These are phyloP conservation scores for Pythium brachiatum DNA, from an alignment of 352 stramenopile genomes.

Conservation along the genomic window DNA sequence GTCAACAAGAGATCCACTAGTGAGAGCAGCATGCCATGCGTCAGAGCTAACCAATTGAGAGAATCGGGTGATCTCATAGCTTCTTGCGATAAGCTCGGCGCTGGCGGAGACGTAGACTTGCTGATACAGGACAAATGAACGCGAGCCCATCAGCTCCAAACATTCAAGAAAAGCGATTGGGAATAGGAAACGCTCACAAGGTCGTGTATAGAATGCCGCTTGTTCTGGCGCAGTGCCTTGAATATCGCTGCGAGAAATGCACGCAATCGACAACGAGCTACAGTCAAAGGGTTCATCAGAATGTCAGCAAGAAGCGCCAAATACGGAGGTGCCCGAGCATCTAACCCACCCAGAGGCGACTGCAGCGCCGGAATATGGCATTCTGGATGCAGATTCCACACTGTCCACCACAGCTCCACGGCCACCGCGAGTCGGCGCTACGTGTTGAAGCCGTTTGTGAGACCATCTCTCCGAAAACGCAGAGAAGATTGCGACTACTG, in stretches of 20 bases:
- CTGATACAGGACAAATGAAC: not conserved
- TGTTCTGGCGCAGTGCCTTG: not conserved
- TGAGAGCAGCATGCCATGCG: not conserved
- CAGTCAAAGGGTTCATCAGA: not conserved
- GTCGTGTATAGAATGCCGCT: not conserved
- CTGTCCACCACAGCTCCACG: constrained; percentile 3
- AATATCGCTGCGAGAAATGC: not conserved
- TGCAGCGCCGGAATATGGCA: not conserved
- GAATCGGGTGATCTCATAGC: constrained; percentile 1
- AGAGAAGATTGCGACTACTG: not conserved
- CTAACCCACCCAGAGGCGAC: not conserved
- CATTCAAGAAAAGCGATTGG: too few species aligned
- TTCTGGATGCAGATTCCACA: constrained; percentile 11
- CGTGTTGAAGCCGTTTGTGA: not conserved
- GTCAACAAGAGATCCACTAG: not conserved
- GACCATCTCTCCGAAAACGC: not conserved
- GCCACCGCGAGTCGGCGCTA: not conserved
- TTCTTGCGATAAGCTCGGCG: not conserved
- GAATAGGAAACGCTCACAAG: not conserved
- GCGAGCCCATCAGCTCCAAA: too few species aligned
- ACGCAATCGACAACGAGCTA: not conserved
- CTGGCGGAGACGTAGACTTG: not conserved
- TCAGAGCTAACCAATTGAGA: not conserved
- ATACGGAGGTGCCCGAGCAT: not conserved
- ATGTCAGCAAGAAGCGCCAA: not conserved